Base-by-base conservation (phyloP, 345 rosid genomes). In the Barbarea vulgaris region DNA sequence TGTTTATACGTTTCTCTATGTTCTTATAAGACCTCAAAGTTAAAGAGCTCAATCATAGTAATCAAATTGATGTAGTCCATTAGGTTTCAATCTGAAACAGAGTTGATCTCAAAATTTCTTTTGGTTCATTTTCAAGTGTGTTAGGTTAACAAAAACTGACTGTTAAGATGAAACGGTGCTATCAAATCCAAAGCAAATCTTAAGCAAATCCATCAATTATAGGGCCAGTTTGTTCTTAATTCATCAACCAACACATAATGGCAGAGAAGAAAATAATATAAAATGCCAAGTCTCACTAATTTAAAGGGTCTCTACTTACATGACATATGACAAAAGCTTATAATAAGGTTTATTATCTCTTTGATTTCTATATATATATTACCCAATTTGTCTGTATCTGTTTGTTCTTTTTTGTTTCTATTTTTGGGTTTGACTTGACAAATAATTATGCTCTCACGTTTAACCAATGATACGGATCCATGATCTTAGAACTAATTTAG, bases 181-280 rank as follows among this genome's bases (percentile, higher is more conserved):
- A 36, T 75, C 66, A 73, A 55, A 64, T 60, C 70, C 31, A 53
- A 9, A 60, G 59, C 77, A 65, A 42, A 63, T 64, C 70, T 25
- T 11, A 44, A 75, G 73, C 30, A 59, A 67, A 67, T 75, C 69
- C 79, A 52, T 51, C n/a, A 44, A 68, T 59, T 59, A 52, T 59
- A 42, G 14, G 13, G 21, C 3, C 36, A 67, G 5, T 60, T 27
- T 58, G 60, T 39, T 68, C 14, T 18, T 67, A 37, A 59, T 36
- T 31, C 37, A 59, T 52, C 64, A 76, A 68, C 79, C 36, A 60
- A 68, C 79, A 57, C 27, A 59, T 75, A 57, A 50, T 28, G 67
- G 50, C 54, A 37, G 51, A 27, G 19, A 75, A 31, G 7, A 7
- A 9, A 48, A 17, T 13, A 75, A 27, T 74, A 21, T 10, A 42